phyloP scores from a whole-genome alignment of 495 filamentous ascomycete species.

The Peziza echinospora region DNA sequence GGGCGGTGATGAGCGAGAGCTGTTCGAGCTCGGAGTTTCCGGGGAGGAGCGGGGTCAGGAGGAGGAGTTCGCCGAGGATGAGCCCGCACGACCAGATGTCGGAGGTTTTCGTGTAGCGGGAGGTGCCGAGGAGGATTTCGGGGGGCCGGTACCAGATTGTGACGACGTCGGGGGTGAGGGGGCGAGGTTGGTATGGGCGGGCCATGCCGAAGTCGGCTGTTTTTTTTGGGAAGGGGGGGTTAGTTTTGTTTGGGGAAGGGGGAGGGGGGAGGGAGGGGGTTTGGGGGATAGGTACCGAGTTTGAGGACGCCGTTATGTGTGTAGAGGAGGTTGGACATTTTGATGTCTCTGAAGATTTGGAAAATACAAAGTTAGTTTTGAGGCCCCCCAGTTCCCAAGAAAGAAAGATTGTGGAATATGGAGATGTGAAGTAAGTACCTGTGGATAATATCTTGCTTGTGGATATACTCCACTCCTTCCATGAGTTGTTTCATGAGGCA shows the following conservation, averaged over 20 bases:
- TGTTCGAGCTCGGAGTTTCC: constrained; percentile 25
- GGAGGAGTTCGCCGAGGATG: constrained; percentile 26
- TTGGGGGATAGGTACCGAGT: constrained; percentile 20
- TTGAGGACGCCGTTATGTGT: constrained; percentile 25
- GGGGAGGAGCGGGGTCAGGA: constrained; percentile 23
- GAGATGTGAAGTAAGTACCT: constrained; percentile 14
- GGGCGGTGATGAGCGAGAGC: constrained; percentile 23
- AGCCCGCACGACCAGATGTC: constrained; percentile 28
- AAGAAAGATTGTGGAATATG: background rate
- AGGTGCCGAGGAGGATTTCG: constrained; percentile 25
- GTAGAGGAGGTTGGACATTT: constrained; percentile 28
- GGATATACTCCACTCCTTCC: constrained; percentile 26
- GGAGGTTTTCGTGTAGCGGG: constrained; percentile 23
- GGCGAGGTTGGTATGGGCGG: constrained; percentile 23
- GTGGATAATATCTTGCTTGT: constrained; percentile 27
- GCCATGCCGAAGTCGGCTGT: constrained; percentile 30
- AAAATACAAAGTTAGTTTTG: too few species aligned
- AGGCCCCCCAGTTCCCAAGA: too few species aligned
- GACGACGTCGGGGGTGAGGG: constrained; percentile 26
- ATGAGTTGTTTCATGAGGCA: constrained; percentile 27
- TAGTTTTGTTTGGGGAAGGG: too few species aligned
- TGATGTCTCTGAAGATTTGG: constrained; percentile 22
- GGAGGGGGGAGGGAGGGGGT: background rate
- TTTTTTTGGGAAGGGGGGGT: too few species aligned
- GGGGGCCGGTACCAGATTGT: constrained; percentile 25